A percentile compares a stretch with the other conserved stretches of the same genome.
Evolutionary conservation across 169 alveolate species (phyloP).

Genomic region (Ichthyophthirius multifiliis): DNA sequence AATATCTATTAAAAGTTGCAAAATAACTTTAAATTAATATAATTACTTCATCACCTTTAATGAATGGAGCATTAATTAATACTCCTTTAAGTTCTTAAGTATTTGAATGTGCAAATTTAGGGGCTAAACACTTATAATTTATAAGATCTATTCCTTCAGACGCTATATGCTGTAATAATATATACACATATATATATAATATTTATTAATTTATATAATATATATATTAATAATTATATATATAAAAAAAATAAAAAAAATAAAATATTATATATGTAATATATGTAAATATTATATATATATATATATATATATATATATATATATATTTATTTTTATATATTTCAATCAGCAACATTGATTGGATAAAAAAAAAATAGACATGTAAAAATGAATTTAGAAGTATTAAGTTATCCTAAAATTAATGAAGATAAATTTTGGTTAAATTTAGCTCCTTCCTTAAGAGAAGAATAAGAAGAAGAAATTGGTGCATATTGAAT

Average conservation of each 20-base stretch:
- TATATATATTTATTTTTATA: too few relatives aligned
- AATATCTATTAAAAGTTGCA: slow-evolving; percentile 53
- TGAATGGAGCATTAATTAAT: slow-evolving; percentile 63
- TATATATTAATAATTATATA: too few relatives aligned
- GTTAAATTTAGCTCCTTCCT: slow-evolving; percentile 45
- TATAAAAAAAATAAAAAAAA: too few relatives aligned
- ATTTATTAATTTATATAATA: background rate
- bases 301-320: too few relatives aligned
- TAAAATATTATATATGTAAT: too few relatives aligned
- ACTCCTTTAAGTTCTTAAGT: slow-evolving; percentile 28
- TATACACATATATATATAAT: slow-evolving; percentile 1
- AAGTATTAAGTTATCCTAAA: slow-evolving; percentile 44
- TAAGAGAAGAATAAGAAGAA: too few relatives aligned
- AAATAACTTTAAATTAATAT: slow-evolving; percentile 60
- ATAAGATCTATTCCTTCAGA: slow-evolving; percentile 70
- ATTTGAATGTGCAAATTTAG: slow-evolving; percentile 43
- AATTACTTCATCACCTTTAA: slow-evolving; percentile 54
- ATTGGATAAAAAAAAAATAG: slow-evolving; percentile 71
- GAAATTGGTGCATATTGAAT: too few relatives aligned
- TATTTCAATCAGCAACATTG: slow-evolving; percentile 35
- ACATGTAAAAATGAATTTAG: slow-evolving; percentile 59
- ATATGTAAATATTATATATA: too few relatives aligned
- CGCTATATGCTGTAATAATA: slow-evolving; percentile 22
- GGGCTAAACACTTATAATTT: slow-evolving; percentile 67
- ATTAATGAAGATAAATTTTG: slow-evolving; percentile 56